A percentile compares a stretch with the other conserved stretches of the same genome.
Conservation (phyloP, 441 rosid genomes). For the Corymbia citriodora region DNA sequence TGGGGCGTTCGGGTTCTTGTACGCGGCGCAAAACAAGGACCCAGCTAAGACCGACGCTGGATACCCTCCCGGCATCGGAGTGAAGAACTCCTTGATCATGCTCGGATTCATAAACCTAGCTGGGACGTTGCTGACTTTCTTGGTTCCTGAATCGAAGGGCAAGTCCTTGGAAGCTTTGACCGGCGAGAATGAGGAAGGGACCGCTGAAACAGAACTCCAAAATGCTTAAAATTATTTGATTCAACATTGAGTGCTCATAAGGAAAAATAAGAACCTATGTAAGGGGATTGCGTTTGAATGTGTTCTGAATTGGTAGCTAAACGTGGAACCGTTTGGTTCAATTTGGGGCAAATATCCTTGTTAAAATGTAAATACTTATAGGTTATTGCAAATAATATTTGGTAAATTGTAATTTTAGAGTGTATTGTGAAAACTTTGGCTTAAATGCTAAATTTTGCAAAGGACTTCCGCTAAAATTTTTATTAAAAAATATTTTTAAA, state of each 20-base stretch:
- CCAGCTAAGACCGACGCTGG: background rate
- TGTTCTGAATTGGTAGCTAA: background rate
- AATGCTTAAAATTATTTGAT: background rate
- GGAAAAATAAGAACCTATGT: background rate
- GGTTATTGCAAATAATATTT: no score
- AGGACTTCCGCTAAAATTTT: no score
- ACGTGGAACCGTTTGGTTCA: background rate
- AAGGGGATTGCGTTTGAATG: background rate
- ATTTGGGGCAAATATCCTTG: no score
- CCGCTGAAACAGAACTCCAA: background rate
- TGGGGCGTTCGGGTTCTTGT: background rate
- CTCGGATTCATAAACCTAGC: background rate
- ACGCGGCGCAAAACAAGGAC: background rate
- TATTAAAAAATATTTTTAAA: no score
- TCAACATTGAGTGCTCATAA: background rate
- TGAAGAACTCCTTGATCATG: background rate
- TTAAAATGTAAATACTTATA: no score
- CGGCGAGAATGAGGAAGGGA: background rate
- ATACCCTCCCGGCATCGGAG: background rate
- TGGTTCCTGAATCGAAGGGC: background rate
- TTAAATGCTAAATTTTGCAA: no score
- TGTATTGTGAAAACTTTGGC: no score
- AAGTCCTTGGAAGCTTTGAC: background rate
- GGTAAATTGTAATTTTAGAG: no score
- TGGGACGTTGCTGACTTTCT: background rate